Evolutionary conservation across 306 rosid genomes (phyloP).

Genomic region (Vicia villosa): DNA sequence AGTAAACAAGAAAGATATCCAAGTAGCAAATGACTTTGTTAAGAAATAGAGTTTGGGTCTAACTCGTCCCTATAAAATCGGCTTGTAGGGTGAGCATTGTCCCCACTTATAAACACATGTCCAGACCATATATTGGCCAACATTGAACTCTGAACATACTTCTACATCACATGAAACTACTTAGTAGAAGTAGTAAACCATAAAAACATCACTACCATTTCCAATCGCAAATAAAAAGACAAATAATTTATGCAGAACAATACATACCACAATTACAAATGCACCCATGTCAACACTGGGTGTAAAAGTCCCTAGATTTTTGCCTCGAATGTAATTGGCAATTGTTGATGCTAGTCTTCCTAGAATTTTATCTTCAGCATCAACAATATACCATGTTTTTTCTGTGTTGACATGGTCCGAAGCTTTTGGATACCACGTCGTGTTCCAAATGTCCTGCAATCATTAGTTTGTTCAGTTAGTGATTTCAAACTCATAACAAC

Average conservation of each 20-base stretch:
- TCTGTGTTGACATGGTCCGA: conserved; percentile 88
- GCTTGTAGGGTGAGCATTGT: too few species aligned
- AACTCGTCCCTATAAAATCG: too few species aligned
- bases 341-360: conserved; percentile 95
- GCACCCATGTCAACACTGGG: conserved; percentile 99
- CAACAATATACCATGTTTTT: conserved; percentile 88
- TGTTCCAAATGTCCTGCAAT: conserved; percentile 92
- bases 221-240: conserved; percentile 18
- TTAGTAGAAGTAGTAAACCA: not conserved
- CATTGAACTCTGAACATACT: too few species aligned
- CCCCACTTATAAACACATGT: too few species aligned
- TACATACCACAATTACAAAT: conserved; percentile 91
- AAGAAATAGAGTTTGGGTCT: too few species aligned
- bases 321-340: conserved; percentile 83
- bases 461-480: not conserved
- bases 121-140: too few species aligned
- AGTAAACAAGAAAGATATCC: conserved; percentile 4
- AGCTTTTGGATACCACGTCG: conserved; percentile 94
- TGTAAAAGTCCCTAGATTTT: conserved; percentile 74
- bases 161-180: not conserved
- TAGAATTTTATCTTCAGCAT: conserved; percentile 85
- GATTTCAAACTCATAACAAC: conserved; percentile 2
- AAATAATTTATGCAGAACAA: conserved; percentile 24
- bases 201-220: conserved; percentile 17
- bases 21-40: not conserved